These are phyloP conservation scores for Rhizophagus clarus DNA, from an alignment of 192 early-diverging fungal species.

Conservation along the genomic window DNA sequence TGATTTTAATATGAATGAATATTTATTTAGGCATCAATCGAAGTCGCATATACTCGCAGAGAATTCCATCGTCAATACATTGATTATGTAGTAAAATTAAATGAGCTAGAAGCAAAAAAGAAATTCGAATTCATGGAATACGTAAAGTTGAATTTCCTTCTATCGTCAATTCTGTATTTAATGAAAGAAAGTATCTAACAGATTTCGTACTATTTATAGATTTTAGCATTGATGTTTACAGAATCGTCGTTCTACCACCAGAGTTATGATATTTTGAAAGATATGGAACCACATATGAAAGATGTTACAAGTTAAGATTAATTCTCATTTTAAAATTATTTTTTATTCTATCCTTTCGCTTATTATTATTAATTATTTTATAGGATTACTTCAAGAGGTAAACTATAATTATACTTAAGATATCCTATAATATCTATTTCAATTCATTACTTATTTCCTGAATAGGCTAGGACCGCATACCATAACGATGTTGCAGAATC, in stretches of 20 bases:
- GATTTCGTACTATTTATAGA: slow-evolving; percentile 38
- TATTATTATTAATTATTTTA: slow-evolving; percentile 20
- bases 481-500: slow-evolving; percentile 25
- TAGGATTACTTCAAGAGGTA: slow-evolving; percentile 51
- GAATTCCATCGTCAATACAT: slow-evolving; percentile 63
- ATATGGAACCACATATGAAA: slow-evolving; percentile 82
- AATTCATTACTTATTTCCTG: background rate
- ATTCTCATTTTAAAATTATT: background rate
- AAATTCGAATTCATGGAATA: slow-evolving; percentile 75
- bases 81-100: slow-evolving; percentile 70
- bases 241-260: slow-evolving; percentile 84
- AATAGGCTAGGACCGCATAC: slow-evolving; percentile 23
- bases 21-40: slow-evolving; percentile 48
- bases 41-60: slow-evolving; percentile 64
- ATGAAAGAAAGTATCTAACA: background rate
- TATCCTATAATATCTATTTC: background rate
- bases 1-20: background rate
- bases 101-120: slow-evolving; percentile 72
- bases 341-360: slow-evolving; percentile 26
- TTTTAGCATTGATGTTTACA: slow-evolving; percentile 80
- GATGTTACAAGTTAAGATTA: slow-evolving; percentile 58
- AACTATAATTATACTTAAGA: background rate
- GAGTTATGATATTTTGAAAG: slow-evolving; percentile 75
- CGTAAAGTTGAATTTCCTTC: slow-evolving; percentile 39
- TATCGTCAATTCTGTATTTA: background rate